These are phyloP conservation scores for Aspergillus niger DNA, from an alignment of 2,329 filamentous ascomycete genomes.

Conservation along the genomic window DNA sequence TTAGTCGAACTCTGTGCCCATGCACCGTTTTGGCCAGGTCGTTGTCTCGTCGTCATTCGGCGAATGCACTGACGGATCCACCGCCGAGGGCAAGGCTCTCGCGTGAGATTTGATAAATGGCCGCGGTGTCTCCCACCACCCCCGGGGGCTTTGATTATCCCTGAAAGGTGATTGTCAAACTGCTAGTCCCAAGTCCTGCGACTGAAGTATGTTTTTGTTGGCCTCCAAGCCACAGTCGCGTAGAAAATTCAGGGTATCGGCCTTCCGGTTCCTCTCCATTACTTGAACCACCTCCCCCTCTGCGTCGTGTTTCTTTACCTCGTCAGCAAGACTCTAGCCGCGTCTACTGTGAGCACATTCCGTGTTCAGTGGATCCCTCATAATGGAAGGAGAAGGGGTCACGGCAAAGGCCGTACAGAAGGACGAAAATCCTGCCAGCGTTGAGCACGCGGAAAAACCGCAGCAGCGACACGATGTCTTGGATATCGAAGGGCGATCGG, in stretches of 20 bases:
- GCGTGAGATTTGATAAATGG: neutral
- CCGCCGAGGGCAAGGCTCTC: neutral
- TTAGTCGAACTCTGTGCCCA: neutral
- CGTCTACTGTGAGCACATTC: neutral
- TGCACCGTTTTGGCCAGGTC: neutral
- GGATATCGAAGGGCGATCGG: conserved; percentile 28
- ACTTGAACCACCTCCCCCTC: neutral
- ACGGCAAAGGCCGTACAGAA: neutral
- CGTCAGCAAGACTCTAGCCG: neutral
- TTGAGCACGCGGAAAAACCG: conserved; percentile 21
- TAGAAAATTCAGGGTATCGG: conserved; percentile 3
- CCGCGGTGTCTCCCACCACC: neutral
- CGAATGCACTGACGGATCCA: neutral
- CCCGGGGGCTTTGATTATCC: neutral
- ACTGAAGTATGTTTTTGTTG: conserved; percentile 3
- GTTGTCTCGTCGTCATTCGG: neutral
- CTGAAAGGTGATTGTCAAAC: neutral
- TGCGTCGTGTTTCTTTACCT: neutral
- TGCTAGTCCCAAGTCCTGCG: neutral
- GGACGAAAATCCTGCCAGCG: conserved; percentile 1
- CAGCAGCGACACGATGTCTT: conserved; percentile 16
- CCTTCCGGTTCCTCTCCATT: neutral
- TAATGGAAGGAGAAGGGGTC: neutral
- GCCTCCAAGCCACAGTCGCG: neutral
- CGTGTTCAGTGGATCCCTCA: neutral